These are phyloP conservation scores for Sporothrix humicola DNA, from an alignment of 2,329 filamentous ascomycete species.

Conservation along the genomic window DNA sequence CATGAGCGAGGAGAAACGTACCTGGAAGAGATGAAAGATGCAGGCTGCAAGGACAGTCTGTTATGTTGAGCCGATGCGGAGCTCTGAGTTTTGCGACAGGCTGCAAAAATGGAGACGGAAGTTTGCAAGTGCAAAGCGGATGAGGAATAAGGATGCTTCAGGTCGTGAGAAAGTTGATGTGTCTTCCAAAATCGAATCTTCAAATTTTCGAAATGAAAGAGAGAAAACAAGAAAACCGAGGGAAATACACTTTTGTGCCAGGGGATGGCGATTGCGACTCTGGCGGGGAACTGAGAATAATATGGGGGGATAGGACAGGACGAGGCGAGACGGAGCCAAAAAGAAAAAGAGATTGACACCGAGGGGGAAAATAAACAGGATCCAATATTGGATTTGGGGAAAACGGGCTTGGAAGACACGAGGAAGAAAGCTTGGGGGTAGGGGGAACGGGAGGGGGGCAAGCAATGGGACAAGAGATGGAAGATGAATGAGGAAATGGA, in stretches of 20 bases:
- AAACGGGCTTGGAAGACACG: neutral
- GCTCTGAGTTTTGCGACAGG: neutral
- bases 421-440: neutral
- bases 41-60: conserved; percentile 18
- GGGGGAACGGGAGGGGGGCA: neutral
- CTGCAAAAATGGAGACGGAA: conserved; percentile 5
- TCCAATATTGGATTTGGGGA: neutral
- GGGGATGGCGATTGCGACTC: neutral
- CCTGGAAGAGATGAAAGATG: neutral
- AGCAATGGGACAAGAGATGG: neutral
- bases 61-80: neutral
- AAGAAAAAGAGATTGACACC: conserved; percentile 12
- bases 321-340: neutral
- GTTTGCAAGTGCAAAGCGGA: neutral
- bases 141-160: too few species aligned
- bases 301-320: neutral
- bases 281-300: conserved; percentile 3
- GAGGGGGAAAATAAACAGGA: neutral
- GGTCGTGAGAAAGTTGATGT: too few species aligned
- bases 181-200: too few species aligned
- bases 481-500: neutral
- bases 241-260: neutral
- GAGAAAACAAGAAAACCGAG: neutral
- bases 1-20: conserved; percentile 17
- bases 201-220: neutral